Evolutionary conservation across 1,284 basidiomycete species (phyloP), one percentile per base, ranked within the genome.

Genomic region (Microbotryum lychnidis-dioicae): DNA sequence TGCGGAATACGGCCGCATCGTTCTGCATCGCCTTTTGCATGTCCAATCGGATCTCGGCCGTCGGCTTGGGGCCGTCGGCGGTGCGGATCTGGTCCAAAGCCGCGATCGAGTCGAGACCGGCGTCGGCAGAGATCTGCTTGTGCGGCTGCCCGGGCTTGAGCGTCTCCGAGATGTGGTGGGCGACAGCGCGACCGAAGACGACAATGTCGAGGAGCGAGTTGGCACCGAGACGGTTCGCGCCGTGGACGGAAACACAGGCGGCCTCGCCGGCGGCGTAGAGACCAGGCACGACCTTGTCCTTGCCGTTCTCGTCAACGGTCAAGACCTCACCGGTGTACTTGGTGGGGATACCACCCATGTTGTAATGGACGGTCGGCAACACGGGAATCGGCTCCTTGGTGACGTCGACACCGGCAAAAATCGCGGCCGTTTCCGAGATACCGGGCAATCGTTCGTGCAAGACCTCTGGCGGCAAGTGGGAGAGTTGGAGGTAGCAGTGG

Each of bases 311-410:
- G 75, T 92, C 89, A 62, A 83, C 74, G 27, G 89, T 97, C 70
- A 99, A 75, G 67, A 93, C 96, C 78, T 99, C 93, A 71, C 96
- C 96, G 61, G 94, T 98, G 80, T 93, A 99, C 76, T 85, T 91
- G 65, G 96, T 98, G 60, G 96, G 96, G 76, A 99, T 97, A 81
- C 96, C 96, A 79, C 96, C 96, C 96, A 98, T 82, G 76, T 88
- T 91, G 69, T 33, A 64, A 61, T 64, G 53, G 29, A 63, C 92
- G 51, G 92, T 97, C 50, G 92, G 93, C 68, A 97, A 77, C 46
- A 99, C 96, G 59, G 92, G 92, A 73, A 97, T 97, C 56, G 96
- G 96, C 77, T 98, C 94, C 81, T 98, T 98, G 69, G 96, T 98
- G 67, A 99, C 96, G 77, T 99, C 96, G 69, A 98, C 96, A 78